Evolutionary conservation across 257 asterid genomes (phyloP).

Genomic region (Nicotiana noctiflora): DNA sequence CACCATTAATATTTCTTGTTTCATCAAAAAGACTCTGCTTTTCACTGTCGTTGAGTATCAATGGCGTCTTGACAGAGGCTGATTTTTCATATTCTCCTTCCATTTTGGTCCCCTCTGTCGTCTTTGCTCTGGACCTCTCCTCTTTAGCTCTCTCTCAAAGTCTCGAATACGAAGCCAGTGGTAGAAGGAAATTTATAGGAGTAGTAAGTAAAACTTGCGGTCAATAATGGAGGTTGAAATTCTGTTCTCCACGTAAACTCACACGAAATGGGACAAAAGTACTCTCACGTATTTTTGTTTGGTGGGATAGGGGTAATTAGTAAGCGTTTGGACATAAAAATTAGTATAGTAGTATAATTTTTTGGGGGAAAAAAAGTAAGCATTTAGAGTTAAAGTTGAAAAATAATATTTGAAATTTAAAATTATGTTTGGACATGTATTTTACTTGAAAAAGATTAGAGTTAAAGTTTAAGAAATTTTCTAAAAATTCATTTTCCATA

Average conservation of each 20-base stretch:
- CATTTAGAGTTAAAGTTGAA: too few species aligned
- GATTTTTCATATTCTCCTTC: slow-evolving; percentile 6
- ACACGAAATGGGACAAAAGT: too few species aligned
- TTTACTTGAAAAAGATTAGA: too few species aligned
- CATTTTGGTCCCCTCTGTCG: not conserved
- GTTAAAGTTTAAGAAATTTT: too few species aligned
- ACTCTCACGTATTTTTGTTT: too few species aligned
- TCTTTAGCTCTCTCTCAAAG: not conserved
- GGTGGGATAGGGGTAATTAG: too few species aligned
- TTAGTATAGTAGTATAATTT: too few species aligned
- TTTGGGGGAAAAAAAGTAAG: too few species aligned
- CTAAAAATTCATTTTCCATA: too few species aligned
- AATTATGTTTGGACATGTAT: too few species aligned
- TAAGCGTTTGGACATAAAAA: too few species aligned
- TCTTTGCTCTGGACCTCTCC: not conserved
- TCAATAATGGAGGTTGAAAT: not conserved
- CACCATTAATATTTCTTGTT: not conserved
- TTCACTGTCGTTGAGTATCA: not conserved
- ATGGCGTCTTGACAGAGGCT: not conserved
- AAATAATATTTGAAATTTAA: too few species aligned
- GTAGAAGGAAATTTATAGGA: not conserved
- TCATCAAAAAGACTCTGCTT: not conserved
- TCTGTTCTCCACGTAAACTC: not conserved
- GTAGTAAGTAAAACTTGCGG: not conserved
- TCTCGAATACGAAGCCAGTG: not conserved